A percentile compares a stretch with the other conserved stretches of the same genome.
Evolutionary conservation across 78 protist species (phyloP).

Genomic region (Salpingoeca rosetta): DNA sequence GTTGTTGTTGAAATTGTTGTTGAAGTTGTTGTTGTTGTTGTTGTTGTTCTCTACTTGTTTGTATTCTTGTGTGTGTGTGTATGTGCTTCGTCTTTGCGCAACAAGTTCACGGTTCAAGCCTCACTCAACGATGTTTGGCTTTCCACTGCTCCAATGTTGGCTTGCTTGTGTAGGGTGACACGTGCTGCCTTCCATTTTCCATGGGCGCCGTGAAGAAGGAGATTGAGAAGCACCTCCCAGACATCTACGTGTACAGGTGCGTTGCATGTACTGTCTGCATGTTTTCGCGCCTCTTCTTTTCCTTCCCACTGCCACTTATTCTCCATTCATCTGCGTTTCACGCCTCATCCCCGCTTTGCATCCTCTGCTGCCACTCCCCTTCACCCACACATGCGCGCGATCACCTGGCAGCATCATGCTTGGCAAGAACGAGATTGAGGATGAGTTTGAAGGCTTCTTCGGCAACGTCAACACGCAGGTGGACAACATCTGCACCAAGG

Average conservation of each 20-base stretch:
- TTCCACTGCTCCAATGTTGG: not conserved
- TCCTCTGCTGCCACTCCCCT: not conserved
- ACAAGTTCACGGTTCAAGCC: not conserved
- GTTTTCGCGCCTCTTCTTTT: no score
- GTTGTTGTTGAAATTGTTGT: no score
- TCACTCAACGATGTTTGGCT: not conserved
- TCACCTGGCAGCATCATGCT: no score
- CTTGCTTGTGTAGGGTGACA: not conserved
- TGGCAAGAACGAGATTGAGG: constrained; percentile 24
- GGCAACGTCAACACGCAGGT: constrained; percentile 40
- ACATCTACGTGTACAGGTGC: constrained; percentile 29
- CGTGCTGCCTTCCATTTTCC: not conserved
- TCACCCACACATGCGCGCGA: no score
- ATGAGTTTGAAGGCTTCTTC: constrained; percentile 28
- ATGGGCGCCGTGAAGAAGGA: constrained; percentile 41
- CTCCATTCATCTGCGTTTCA: not conserved
- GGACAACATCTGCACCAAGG: constrained; percentile 7
- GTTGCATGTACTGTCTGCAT: no score
- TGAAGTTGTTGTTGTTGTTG: not conserved
- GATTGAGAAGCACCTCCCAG: constrained; percentile 30
- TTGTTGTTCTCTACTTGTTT: not conserved
- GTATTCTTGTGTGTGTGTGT: not conserved
- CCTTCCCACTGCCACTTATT: no score
- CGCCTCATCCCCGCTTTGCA: not conserved
- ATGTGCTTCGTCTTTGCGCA: not conserved